Conservation (phyloP, 495 filamentous ascomycete species). For the Tuber aestivum region DNA sequence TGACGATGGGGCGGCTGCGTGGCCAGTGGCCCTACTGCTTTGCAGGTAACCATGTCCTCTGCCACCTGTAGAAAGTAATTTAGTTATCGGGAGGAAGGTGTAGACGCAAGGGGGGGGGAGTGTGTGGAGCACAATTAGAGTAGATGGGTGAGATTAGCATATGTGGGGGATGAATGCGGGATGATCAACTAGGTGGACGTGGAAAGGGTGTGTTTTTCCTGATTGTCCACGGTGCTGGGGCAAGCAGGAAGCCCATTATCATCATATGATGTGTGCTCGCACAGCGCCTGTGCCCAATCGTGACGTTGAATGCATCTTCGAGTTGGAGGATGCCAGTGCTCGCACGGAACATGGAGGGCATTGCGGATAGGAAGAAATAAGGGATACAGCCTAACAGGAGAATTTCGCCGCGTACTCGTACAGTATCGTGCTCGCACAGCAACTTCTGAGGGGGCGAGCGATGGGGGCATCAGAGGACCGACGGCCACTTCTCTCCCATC, state of each 20-base stretch:
- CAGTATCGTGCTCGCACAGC: background rate
- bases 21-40: background rate
- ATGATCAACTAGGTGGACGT: background rate
- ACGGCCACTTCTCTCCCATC: background rate
- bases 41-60: background rate
- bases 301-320: background rate
- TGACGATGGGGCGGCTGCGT: background rate
- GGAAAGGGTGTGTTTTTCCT: background rate
- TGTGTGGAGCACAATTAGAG: background rate
- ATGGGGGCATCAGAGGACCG: background rate
- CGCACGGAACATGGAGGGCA: background rate
- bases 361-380: background rate
- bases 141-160: background rate
- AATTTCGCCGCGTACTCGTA: background rate
- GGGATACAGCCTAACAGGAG: background rate
- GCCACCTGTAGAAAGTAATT: background rate
- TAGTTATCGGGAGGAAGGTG: background rate
- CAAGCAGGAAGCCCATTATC: background rate
- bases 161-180: background rate
- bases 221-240: background rate
- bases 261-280: background rate
- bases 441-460: background rate
- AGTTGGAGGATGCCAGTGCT: background rate
- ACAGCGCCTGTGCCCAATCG: background rate
- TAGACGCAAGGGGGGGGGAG: background rate